phyloP scores from a whole-genome alignment of 2,329 filamentous ascomycete species.

The Sclerotinia sclerotiorum region DNA sequence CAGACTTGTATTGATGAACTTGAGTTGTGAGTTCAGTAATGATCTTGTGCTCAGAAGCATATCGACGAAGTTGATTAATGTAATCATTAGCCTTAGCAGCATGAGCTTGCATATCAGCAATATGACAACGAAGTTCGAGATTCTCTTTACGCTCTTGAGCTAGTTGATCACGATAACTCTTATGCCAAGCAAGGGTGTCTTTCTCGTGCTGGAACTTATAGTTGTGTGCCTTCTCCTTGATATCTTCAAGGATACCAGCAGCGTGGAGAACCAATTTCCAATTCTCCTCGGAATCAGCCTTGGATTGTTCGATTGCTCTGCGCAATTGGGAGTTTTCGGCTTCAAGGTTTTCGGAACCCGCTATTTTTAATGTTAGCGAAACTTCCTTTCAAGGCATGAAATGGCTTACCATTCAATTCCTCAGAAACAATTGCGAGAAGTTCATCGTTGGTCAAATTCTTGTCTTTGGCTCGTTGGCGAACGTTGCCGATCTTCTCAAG shows the following conservation, averaged over 20 bases:
- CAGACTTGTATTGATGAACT: slow-evolving; percentile 54
- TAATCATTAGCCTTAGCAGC: slow-evolving; percentile 58
- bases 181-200: slow-evolving; percentile 64
- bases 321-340: slow-evolving; percentile 60
- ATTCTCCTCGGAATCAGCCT: slow-evolving; percentile 61
- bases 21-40: slow-evolving; percentile 56
- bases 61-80: slow-evolving; percentile 56
- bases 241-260: slow-evolving; percentile 55
- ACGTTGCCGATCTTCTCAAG: slow-evolving; percentile 62
- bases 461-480: slow-evolving; percentile 51
- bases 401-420: slow-evolving; percentile 54
- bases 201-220: slow-evolving; percentile 63
- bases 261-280: slow-evolving; percentile 55
- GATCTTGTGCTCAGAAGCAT: slow-evolving; percentile 56
- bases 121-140: slow-evolving; percentile 60
- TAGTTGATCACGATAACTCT: slow-evolving; percentile 63
- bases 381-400: neutral
- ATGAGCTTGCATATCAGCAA: slow-evolving; percentile 65
- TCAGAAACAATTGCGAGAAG: slow-evolving; percentile 56
- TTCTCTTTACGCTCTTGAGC: slow-evolving; percentile 66
- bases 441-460: slow-evolving; percentile 57
- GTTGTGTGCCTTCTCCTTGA: slow-evolving; percentile 64
- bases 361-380: slow-evolving; percentile 25
- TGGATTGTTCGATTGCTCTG: slow-evolving; percentile 61
- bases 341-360: slow-evolving; percentile 53